Base-by-base conservation (phyloP, 208 protist species). In the Phytomonas serpens region DNA sequence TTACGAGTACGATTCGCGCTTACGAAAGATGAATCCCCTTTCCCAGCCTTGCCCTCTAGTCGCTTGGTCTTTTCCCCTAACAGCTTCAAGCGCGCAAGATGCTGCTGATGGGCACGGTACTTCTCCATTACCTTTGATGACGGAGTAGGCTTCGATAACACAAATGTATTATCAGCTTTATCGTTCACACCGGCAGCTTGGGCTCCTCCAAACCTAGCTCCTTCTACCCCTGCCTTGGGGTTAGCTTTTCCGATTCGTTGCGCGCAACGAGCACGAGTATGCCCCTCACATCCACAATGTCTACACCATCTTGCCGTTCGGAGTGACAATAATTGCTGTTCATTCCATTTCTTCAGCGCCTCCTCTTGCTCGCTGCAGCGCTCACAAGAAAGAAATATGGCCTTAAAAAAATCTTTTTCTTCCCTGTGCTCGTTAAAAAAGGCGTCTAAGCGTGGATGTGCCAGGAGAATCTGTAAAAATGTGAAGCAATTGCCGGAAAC, bases 401-500 rank as follows among this genome's bases (percentile, higher is more conserved):
- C 64, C 61, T 79, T 79, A 5, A 61, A 68, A 2, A 32, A 32
- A 33, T 72, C 29, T 9, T 63, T 52, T 61, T 86, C 77, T 0
- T 75, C 64, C n/a, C 30, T 62, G 64, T 77, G 69, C 14, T 64
- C 64, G 4, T 63, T 32, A 16, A 79, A 84, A 69, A 87, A 74
- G 14, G 69, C 23, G 19, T 70, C 74, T 36, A 96, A 77, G 0
- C 71, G 67, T 0, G 86, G 80, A 61, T 96, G 88, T 13, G 78
- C 83, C 6, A 72, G 64, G 19, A 93, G 61, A 11, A 94, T 61
- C 67, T 92, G 85, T 9, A 93, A 72, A 77, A 96, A 90, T 0
- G 88, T 94, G 76, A 89, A 93, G 7, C 77, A 76, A 64, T 94
- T 91, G 61, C 76, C 65, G 10, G 94, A 40, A 4, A 87, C 85